Base-by-base conservation (phyloP, 2,329 filamentous ascomycete genomes). In the Fulvia fulva region DNA sequence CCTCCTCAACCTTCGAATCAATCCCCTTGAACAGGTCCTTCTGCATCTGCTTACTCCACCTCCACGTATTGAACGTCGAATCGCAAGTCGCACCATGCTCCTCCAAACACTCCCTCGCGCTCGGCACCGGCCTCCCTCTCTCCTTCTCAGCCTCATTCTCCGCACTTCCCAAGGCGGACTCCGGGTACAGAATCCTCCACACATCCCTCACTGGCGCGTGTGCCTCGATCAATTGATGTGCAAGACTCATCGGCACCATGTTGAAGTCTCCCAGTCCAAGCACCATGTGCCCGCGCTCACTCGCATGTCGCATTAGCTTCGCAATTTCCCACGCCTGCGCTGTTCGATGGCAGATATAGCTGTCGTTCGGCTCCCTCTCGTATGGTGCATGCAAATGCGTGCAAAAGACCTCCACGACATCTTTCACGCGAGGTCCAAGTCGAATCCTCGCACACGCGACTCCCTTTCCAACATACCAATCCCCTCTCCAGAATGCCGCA, bases 381-480 rank as follows among this genome's bases (percentile, higher is more conserved):
- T 97, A 97, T 0, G 90, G 90, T 3, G 94, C 89, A 73, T 97
- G 94, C 2, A 90, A 76, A 63, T 72, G 93, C 19, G 94, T 97
- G 73, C 90, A 93, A 72, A 97, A 97, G 1, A 97, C 90, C 70
- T 97, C 91, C 19, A 91, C 80, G 11, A 92, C 77, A 65, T 94
- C 88, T 59, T 83, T 82, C 46, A 22, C 16, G 0, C 77, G 81
- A 0, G 82, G 77, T 0, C 90, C 90, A 65, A 88, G 87, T 3
- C 89, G 80, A 65, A 97, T 88, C 62, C 83, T 83, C 2, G 93
- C 93, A 70, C 84, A 88, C 6, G 93, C 94, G 44, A 97, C 86
- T 16, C 94, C 94, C 73, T 97, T 97, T 0, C 94, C 94, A 9
- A 97, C 92, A 70, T 87, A 97, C 91, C 93, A 97, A 74, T 97